A percentile compares a stretch with the other conserved stretches of the same genome.
Conservation (phyloP, 805 yeast species). For the Nakazawaea populi region DNA sequence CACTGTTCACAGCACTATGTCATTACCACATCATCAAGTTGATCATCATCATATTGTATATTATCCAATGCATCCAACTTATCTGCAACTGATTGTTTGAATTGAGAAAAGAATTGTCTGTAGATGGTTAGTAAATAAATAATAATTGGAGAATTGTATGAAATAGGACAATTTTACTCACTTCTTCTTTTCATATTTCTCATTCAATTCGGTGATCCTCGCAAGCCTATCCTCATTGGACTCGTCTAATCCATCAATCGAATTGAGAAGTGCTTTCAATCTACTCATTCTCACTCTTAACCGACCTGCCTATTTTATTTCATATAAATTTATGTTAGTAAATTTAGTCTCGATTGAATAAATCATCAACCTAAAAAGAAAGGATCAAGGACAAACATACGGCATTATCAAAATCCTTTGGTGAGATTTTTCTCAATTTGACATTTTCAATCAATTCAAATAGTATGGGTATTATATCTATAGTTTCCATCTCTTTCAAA, state of each 20-base stretch:
- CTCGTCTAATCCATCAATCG: conserved; percentile 39
- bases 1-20: background rate
- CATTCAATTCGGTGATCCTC: conserved; percentile 27
- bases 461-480: conserved; percentile 33
- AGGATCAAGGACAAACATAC: conserved; percentile 18
- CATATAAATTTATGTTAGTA: background rate
- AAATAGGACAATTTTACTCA: conserved; percentile 7
- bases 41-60: background rate
- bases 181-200: conserved; percentile 24
- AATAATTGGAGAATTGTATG: too few species aligned
- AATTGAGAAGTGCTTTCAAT: conserved; percentile 29
- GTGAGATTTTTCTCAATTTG: conserved; percentile 31
- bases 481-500: conserved; percentile 24
- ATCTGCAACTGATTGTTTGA: conserved; percentile 1
- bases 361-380: background rate
- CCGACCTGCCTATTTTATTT: conserved; percentile 29
- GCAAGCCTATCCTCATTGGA: conserved; percentile 30
- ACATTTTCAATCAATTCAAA: conserved; percentile 34
- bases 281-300: conserved; percentile 34
- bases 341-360: too few species aligned
- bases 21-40: background rate
- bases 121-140: too few species aligned
- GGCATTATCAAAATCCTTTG: conserved; percentile 37
- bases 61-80: background rate
- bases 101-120: conserved; percentile 2